Conservation (phyloP, 768 basidiomycete genomes). For the Multifurca ochricompacta region DNA sequence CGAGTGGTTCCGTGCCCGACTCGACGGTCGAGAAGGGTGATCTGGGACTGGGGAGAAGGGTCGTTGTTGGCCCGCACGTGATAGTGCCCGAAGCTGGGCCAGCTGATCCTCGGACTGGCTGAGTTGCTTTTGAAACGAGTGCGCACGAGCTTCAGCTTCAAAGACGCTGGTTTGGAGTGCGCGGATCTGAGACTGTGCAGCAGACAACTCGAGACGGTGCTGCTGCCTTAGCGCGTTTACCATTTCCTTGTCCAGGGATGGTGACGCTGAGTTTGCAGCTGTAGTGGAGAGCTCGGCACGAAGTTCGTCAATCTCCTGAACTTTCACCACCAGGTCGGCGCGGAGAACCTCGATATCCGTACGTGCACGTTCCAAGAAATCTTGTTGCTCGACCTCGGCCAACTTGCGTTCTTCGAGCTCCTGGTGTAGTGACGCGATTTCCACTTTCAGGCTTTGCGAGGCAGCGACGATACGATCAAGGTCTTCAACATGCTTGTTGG, state of each 20-base stretch:
- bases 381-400: slow-evolving; percentile 52
- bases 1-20: slow-evolving; percentile 34
- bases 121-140: slow-evolving; percentile 62
- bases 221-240: slow-evolving; percentile 63
- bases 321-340: slow-evolving; percentile 50
- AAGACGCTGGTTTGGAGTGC: slow-evolving; percentile 66
- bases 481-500: slow-evolving; percentile 47
- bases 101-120: slow-evolving; percentile 60
- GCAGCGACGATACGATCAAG: slow-evolving; percentile 43
- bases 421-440: slow-evolving; percentile 42
- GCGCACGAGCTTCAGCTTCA: slow-evolving; percentile 61
- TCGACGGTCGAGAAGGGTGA: slow-evolving; percentile 39
- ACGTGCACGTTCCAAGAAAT: slow-evolving; percentile 54
- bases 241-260: slow-evolving; percentile 69
- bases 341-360: slow-evolving; percentile 67
- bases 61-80: too few relatives aligned
- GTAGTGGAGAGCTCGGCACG: slow-evolving; percentile 40
- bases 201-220: slow-evolving; percentile 72
- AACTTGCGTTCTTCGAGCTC: slow-evolving; percentile 43
- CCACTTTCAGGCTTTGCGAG: slow-evolving; percentile 43
- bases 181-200: slow-evolving; percentile 72
- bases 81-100: slow-evolving; percentile 36
- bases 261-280: slow-evolving; percentile 32
- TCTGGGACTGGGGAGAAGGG: slow-evolving; percentile 36
- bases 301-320: slow-evolving; percentile 59